Percentiles rank a stretch among this genome's conserved stretches.
Conservation (phyloP, 805 yeast genomes). For the Tetrapisispora iriomotensis region DNA sequence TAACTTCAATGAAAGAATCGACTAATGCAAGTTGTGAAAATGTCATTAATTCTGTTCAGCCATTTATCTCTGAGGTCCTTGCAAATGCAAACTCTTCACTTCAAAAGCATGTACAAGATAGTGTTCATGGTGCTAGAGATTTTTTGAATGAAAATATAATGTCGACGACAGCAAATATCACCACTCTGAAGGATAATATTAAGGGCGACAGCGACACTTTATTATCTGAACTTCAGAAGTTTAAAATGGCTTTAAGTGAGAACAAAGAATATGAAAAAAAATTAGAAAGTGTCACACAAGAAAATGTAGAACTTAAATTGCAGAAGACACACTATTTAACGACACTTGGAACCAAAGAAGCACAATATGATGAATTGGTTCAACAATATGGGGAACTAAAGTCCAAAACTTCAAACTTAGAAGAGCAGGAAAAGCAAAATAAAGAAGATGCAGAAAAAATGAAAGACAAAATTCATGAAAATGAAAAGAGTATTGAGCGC, state of each 20-base stretch:
- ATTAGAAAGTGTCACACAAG: constrained; percentile 12
- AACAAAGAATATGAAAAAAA: constrained; percentile 12
- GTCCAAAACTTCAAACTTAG: constrained; percentile 6
- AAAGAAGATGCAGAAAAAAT: constrained; percentile 7
- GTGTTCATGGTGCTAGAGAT: not conserved
- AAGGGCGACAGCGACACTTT: not conserved
- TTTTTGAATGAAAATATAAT: not conserved
- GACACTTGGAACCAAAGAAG: constrained; percentile 19
- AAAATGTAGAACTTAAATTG: constrained; percentile 14
- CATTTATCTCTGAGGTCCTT: not conserved
- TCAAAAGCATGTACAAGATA: not conserved
- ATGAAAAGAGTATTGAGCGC: constrained; percentile 9
- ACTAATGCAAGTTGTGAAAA: not conserved
- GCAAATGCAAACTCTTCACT: not conserved
- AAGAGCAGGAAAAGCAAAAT: constrained; percentile 7
- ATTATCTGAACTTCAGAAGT: constrained; percentile 1
- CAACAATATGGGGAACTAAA: constrained; percentile 6
- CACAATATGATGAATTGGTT: constrained; percentile 17
- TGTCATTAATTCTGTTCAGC: not conserved
- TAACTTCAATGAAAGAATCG: not conserved
- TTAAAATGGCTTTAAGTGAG: constrained; percentile 8
- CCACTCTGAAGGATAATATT: not conserved
- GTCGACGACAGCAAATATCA: not conserved
- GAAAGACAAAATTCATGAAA: constrained; percentile 5
- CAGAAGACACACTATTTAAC: constrained; percentile 20